Conservation (phyloP, 768 basidiomycete species). For the Boletus sensibilis region DNA sequence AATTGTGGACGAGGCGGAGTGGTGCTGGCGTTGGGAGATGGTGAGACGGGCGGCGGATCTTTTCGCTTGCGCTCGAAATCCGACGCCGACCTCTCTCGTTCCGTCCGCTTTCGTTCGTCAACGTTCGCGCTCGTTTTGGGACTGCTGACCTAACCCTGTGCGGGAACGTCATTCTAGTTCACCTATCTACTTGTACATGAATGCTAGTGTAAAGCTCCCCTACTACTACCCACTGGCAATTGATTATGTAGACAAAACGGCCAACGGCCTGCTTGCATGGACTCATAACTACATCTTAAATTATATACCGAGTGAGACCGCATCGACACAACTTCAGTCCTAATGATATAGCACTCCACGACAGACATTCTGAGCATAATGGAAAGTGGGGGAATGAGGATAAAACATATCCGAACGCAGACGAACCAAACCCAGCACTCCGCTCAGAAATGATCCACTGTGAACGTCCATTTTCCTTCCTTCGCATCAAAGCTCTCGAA, state of each 20-base stretch:
- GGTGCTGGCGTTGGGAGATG: too few species aligned
- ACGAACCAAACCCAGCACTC: not conserved
- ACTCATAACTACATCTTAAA: slow-evolving; percentile 16
- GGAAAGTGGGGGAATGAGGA: not conserved
- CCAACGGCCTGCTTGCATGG: slow-evolving; percentile 8
- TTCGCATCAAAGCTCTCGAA: slow-evolving; percentile 79
- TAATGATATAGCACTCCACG: slow-evolving; percentile 9
- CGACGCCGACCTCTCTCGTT: too few species aligned
- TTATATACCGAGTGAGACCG: not conserved
- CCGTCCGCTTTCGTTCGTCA: too few species aligned
- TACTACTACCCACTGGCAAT: too few species aligned
- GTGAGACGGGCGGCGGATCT: too few species aligned
- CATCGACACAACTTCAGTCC: not conserved
- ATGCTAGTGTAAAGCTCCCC: too few species aligned
- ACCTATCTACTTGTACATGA: too few species aligned
- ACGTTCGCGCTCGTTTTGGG: too few species aligned
- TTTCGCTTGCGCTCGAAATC: too few species aligned
- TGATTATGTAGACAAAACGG: slow-evolving; percentile 12
- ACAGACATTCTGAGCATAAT: not conserved
- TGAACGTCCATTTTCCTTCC: slow-evolving; percentile 91
- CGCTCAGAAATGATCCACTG: slow-evolving; percentile 85
- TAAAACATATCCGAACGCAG: not conserved
- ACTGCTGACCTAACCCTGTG: too few species aligned
- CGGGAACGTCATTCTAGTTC: too few species aligned
- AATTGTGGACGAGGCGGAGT: too few species aligned